phyloP scores from a whole-genome alignment of 2,329 filamentous ascomycete genomes.

The Xylariaceae sp. region DNA sequence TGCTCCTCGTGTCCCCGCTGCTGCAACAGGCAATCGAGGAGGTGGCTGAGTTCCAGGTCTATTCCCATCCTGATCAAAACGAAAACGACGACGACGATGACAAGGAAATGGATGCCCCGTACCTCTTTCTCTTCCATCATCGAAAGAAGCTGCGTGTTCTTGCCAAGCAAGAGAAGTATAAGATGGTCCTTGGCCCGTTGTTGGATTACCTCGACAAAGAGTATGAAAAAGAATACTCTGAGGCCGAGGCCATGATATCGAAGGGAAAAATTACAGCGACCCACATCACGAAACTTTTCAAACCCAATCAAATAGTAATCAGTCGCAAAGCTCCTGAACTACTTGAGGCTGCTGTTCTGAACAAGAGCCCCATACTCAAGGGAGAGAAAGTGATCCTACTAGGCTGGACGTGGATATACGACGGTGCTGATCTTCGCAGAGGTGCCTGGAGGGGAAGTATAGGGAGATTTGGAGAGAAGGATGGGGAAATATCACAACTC shows the following conservation, averaged over 20 bases:
- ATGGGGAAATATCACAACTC: neutral
- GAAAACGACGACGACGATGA: neutral
- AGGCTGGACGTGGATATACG: neutral
- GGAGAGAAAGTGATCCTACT: neutral
- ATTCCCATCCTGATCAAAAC: neutral
- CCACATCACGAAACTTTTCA: conserved; percentile 1
- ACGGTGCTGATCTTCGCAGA: neutral
- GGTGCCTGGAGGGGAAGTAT: neutral
- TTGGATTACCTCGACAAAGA: neutral
- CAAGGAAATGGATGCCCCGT: conserved; percentile 2
- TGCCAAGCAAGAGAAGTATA: neutral
- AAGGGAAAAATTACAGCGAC: neutral
- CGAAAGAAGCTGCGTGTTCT: neutral
- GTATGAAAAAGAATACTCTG: conserved; percentile 1
- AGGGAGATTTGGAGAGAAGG: neutral
- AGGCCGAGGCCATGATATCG: neutral
- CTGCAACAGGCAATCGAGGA: neutral
- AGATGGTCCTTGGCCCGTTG: neutral
- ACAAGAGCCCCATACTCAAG: neutral
- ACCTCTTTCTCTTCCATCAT: conserved; percentile 2
- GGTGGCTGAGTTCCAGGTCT: neutral
- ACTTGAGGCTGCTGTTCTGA: neutral
- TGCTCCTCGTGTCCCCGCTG: neutral
- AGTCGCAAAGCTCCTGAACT: neutral
- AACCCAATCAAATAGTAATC: conserved; percentile 1